These are phyloP conservation scores for Cercophora newfieldiana DNA, from an alignment of 495 filamentous ascomycete genomes.

Conservation along the genomic window DNA sequence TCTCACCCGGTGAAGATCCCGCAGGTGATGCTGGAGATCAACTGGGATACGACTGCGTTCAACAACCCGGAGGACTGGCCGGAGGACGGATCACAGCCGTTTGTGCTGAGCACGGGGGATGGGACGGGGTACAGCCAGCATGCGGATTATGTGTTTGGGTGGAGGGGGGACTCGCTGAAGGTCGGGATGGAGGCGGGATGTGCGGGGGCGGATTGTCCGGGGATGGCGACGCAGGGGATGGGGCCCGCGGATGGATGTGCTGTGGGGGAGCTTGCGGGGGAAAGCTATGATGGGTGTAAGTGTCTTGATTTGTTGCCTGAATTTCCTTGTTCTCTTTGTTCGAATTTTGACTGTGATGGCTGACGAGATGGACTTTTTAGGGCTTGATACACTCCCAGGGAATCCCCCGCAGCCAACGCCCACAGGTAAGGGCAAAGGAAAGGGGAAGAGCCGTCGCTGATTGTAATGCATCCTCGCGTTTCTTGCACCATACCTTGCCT, in stretches of 20 bases:
- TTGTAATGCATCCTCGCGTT: too few species aligned
- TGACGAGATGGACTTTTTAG: background rate
- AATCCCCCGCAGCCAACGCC: constrained; percentile 6
- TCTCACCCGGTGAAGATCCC: constrained; percentile 44
- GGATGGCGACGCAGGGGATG: constrained; percentile 10
- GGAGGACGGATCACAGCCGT: constrained; percentile 44
- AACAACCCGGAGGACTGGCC: constrained; percentile 42
- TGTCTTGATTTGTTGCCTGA: too few species aligned
- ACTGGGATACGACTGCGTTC: constrained; percentile 48
- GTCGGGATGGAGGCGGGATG: constrained; percentile 34
- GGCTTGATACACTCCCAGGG: constrained; percentile 2
- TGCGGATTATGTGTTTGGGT: constrained; percentile 24
- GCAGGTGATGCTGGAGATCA: constrained; percentile 47
- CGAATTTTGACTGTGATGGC: background rate
- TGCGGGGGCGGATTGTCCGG: constrained; percentile 4
- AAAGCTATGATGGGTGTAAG: constrained; percentile 10
- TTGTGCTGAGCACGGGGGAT: constrained; percentile 31
- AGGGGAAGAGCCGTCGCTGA: constrained; percentile 1
- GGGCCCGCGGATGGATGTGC: background rate
- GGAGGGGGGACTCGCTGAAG: constrained; percentile 42
- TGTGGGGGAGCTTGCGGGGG: constrained; percentile 5
- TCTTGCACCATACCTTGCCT: too few species aligned
- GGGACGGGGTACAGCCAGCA: constrained; percentile 17
- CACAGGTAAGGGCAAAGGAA: constrained; percentile 4
- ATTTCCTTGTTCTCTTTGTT: background rate